phyloP scores from a whole-genome alignment of 129 eudicot species.

The Sambucus nigra region DNA sequence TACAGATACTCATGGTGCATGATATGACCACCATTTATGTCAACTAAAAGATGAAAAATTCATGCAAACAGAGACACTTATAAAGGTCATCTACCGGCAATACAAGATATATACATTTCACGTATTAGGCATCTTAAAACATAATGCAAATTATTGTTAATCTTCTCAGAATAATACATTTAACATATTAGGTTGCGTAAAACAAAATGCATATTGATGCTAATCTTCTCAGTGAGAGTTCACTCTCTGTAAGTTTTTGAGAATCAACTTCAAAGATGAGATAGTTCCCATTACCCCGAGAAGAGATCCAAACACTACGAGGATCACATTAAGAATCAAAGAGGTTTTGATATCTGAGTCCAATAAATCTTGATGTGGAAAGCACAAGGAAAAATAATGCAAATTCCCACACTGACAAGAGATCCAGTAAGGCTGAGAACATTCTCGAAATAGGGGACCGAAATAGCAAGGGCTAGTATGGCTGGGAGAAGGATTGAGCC shows the following conservation, averaged over 20 bases:
- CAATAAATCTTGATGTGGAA: conserved; percentile 74
- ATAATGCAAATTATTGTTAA: no score
- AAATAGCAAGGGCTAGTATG: conserved; percentile 58
- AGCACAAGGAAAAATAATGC: conserved; percentile 54
- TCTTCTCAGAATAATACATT: no score
- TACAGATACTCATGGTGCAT: no score
- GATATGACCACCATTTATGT: no score
- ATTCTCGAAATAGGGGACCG: conserved; percentile 71
- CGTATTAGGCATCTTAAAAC: no score
- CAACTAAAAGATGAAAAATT: no score
- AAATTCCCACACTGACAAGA: conserved; percentile 54
- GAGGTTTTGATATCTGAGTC: conserved; percentile 29
- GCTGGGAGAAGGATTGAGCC: conserved; percentile 56
- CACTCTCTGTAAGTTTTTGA: conserved; percentile 23
- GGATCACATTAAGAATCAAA: conserved; percentile 33
- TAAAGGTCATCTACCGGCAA: no score
- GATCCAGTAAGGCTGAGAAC: conserved; percentile 90
- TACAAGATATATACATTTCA: no score
- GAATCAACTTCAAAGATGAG: conserved; percentile 56
- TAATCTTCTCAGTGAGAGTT: not conserved
- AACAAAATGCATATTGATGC: no score
- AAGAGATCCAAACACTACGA: conserved; percentile 33
- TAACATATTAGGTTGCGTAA: no score
- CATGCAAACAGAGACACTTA: no score
- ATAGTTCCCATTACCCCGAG: conserved; percentile 59